Evolutionary conservation across 106 monocot genomes (phyloP), one percentile per base, ranked within the genome.

Genomic region (Apostasia ramifera): DNA sequence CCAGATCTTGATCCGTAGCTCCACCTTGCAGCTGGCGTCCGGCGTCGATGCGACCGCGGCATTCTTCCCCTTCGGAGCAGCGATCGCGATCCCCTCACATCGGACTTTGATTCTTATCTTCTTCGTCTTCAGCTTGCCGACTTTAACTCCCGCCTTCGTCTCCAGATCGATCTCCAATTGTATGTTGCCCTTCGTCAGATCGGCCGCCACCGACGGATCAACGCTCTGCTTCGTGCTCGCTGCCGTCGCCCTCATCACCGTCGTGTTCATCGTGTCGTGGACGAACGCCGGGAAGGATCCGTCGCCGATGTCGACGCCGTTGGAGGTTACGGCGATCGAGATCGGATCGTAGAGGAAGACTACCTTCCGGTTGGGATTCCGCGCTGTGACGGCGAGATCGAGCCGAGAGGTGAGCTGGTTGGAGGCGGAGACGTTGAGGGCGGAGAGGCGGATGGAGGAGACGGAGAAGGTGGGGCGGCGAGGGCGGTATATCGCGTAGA

Each of bases 1-100:
- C 83, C 83, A 91, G 81, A 91, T 81, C 86, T 91, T 91, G 61
- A 91, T 45, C 67, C 79, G 59, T 12, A 91, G 78, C 81, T 86
- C 79, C 13, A 81, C 90, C 56, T 77, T 77, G 65, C 90, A 91
- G 59, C 59, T 66, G 8, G 52, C 66, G 41, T 71, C 88, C 38
- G 77, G 48, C 7, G 76, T 61, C 13, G 77, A 14, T 3, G 53
- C 47, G 3, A 69, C 43, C 12, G 64, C 5, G 4, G 70, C 13
- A 14, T 57, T 68, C 69, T 78, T 78, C 40, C 76, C 73, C 73
- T 77, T 87, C 40, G 85, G 81, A 41, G 70, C 72, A 1, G 67
- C 40, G 2, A 82, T 73, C 46, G 38, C 61, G 55, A 85, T 56
- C 12, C 80, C 85, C 8, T 37, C 69, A 57, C 90, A 90, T 1